Base-by-base conservation (phyloP, 257 asterid species). In the Misopates orontium region DNA sequence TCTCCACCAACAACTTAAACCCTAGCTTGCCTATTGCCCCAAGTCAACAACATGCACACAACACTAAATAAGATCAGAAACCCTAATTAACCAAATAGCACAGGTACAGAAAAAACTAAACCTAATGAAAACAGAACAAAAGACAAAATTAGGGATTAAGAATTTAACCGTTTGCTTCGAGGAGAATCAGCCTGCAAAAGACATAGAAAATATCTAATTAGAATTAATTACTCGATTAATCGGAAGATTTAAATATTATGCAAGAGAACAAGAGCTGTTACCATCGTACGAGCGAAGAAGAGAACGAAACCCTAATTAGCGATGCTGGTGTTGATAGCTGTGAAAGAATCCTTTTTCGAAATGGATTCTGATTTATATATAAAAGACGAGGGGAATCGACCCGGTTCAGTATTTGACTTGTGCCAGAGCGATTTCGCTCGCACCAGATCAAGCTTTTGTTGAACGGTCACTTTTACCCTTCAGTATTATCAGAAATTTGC, bases 151-250 rank as follows among this genome's bases (percentile, higher is more conserved):
- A 50, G 5, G 7, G 36, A 48, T 23, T 8, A n/a, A 49, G 48
- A 50, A 17, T 1, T 23, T 66, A 69, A 86, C 96, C 95, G 82
- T 80, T 75, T 84, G 61, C 85, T 82, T 60, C 86, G 83, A 73
- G 95, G 96, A 77, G 95, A 86, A 71, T 86, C 92, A 54, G 89
- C 95, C 95, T 89, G 88, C 84, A 70, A 81, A 77, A 60, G 13
- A 64, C 11, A 60, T 17, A 40, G 22, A 22, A 31, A 62, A 36
- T 20, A 1, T 22, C 56, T 15, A 57, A 60, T n/a, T 28, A 52
- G 19, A 39, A 54, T 40, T 7, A 61, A 58, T 16, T 22, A 20
- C 28, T 41, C 22, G 39, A 65, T 11, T 66, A 61, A 39, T n/a
- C 48, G 23, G 8, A 50, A 20, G 20, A 41, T 10, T 41, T 21